Base-by-base conservation (phyloP, 2,329 filamentous ascomycete species). In the Plenodomus lindquistii region DNA sequence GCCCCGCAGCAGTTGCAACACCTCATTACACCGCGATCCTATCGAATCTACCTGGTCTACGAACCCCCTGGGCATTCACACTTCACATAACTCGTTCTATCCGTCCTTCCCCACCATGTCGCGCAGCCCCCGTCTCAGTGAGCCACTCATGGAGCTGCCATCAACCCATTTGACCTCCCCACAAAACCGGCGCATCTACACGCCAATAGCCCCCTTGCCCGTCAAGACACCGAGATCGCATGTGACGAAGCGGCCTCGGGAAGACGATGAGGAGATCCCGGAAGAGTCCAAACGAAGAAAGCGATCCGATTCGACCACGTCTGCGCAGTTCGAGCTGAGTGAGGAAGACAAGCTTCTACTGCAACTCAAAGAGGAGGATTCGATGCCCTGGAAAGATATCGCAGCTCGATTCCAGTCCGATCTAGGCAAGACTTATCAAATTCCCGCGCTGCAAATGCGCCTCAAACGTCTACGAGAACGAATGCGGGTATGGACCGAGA, bases 361-460 rank as follows among this genome's bases (percentile, higher is more conserved):
- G 15, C 71, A 74, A 49, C 71, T 81, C 39, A 81, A 80, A 48
- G 78, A 81, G 48, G 77, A 80, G 40, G 77, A 81, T 46, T 73
- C 68, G 24, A 73, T 81, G 45, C 75, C 79, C 0, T 82, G 79
- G 79, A 81, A 81, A 59, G 79, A 81, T 48, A 81, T 81, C 49
- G 77, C 77, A 8, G 69, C 72, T 6, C 75, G 76, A 18, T 81
- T 81, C 62, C 71, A 77, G 46, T 72, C 71, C 11, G 77, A 80
- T 22, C 67, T 76, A 21, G 77, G 77, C 46, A 77, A 79, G 58
- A 70, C 65, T 4, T 76, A 78, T 52, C 76, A 80, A 52, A 77
- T 81, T 40, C 77, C 79, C 3, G 77, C 79, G 7, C 66, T 82
- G 24, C 79, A 82, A 58, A 82, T 82, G 79, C 77, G 78, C 17